phyloP scores from a whole-genome alignment of 192 early-diverging fungal species.

The Coemansia sp. region DNA sequence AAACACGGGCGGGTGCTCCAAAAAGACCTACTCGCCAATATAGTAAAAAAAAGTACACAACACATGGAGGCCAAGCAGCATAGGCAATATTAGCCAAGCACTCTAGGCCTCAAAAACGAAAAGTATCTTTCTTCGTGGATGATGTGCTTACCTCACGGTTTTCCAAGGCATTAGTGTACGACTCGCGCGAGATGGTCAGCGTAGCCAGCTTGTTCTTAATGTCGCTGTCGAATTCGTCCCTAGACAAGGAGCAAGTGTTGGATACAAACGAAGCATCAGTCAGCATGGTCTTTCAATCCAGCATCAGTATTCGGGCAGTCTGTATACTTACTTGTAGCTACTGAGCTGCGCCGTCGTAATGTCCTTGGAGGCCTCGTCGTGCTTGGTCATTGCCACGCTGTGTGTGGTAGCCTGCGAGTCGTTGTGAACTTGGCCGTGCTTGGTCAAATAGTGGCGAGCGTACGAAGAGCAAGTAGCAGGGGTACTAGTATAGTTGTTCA shows the following conservation, averaged over 20 bases:
- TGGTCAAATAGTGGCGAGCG: conserved; percentile 39
- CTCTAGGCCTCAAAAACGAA: not conserved
- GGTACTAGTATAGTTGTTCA: conserved; percentile 10
- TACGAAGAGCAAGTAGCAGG: conserved; percentile 34
- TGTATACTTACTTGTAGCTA: conserved; percentile 27
- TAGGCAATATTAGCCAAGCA: not conserved
- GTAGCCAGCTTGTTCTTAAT: conserved; percentile 72
- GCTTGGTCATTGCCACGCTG: conserved; percentile 1
- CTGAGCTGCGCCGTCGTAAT: conserved; percentile 28
- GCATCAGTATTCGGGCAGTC: not conserved
- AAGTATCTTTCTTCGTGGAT: not conserved
- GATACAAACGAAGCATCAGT: not conserved
- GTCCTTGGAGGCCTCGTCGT: conserved; percentile 18
- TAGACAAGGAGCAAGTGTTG: not conserved
- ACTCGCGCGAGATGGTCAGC: conserved; percentile 66
- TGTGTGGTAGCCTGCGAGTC: not conserved
- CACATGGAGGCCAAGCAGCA: not conserved
- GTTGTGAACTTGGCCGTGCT: conserved; percentile 3
- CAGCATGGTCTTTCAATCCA: not conserved
- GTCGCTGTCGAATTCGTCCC: conserved; percentile 59
- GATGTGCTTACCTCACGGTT: conserved; percentile 56
- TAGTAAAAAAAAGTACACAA: no score
- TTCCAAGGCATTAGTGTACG: conserved; percentile 62
- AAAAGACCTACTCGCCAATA: conserved; percentile 14
- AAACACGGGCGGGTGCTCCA: conserved; percentile 43